A percentile compares a stretch with the other conserved stretches of the same genome.
Evolutionary conservation across 306 rosid genomes (phyloP).

Genomic region (Begonia peltatifolia): DNA sequence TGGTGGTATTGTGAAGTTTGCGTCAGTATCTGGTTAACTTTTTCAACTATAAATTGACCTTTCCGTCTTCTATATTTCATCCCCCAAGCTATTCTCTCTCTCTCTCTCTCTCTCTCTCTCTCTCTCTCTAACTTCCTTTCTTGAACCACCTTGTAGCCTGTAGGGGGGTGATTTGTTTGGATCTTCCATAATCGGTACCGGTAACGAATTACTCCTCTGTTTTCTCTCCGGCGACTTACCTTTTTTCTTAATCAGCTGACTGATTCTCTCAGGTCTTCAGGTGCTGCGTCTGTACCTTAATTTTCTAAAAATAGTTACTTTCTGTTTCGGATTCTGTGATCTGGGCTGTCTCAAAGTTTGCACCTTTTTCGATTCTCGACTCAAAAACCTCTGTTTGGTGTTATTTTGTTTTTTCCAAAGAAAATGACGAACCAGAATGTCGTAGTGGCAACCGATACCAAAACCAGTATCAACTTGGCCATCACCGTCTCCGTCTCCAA

Average conservation of each 20-base stretch:
- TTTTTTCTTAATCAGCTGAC: no score
- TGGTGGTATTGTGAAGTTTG: not conserved
- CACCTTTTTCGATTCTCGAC: not conserved
- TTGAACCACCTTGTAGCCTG: no score
- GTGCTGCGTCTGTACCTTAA: not conserved
- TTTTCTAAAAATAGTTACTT: not conserved
- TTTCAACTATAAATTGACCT: conserved; percentile 45
- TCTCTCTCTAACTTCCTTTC: not conserved
- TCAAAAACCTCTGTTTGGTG: not conserved
- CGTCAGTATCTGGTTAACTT: conserved; percentile 19
- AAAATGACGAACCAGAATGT: conserved; percentile 67
- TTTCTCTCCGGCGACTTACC: no score
- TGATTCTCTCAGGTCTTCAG: not conserved
- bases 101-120: conserved; percentile 9
- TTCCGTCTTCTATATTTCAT: not conserved
- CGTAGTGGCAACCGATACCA: conserved; percentile 28
- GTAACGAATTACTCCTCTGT: not conserved
- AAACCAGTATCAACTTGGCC: conserved; percentile 28
- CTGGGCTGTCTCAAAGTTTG: not conserved
- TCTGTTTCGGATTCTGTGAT: not conserved
- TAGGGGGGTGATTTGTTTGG: not conserved
- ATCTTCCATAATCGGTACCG: not conserved
- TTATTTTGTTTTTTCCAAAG: conserved; percentile 4
- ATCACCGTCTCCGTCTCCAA: conserved; percentile 17
- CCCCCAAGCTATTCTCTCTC: not conserved